Base-by-base conservation (phyloP, 371 early-diverging fungal species). In the Syncephalastrum monosporum region DNA sequence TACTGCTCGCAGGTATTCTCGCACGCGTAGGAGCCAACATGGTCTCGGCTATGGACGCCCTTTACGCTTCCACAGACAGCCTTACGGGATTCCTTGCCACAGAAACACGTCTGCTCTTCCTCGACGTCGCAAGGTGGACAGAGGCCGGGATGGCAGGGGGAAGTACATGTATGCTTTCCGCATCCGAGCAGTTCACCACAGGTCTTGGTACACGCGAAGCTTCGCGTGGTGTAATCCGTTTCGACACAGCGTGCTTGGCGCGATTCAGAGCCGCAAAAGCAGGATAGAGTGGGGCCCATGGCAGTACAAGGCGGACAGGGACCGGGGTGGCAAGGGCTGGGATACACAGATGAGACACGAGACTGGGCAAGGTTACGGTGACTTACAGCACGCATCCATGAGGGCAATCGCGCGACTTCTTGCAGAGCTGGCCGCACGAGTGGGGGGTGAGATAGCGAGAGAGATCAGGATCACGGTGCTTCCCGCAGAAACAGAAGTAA, bases 291-390 rank as follows among this genome's bases (percentile, higher is more conserved):
- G 3, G 93, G 90, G 4, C 91, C 91, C 72, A 90, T 72, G 13
- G 85, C 82, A 19, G 86, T 85, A 69, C 97, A 97, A 2, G 94
- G 93, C 25, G 91, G 88, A 59, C 97, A 97, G 14, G 95, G 95
- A 1, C 97, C 97, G 8, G 97, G 95, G 74, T 97, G 97, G 60
- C 96, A 96, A 17, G 79, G 89, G 52, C 85, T 80, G 8, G 29
- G 8, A 56, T 60, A 55, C 24, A 58, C 12, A 53, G 24, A 43
- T 14, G 23, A 47, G 14, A 53, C 16, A 42, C 3, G 12, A 47
- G 15, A 53, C 8, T 16, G 48, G 53, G 17, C 33, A 33, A 17
- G 19, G 7, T 13, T 21, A 4, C 17, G 5, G 25, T 19, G 2
- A 70, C 82, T 71, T 82, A 83, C 86, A 78, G 61, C 23, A 74